Evolutionary conservation across 257 asterid species (phyloP).

Genomic region (Verbascum thapsus): DNA sequence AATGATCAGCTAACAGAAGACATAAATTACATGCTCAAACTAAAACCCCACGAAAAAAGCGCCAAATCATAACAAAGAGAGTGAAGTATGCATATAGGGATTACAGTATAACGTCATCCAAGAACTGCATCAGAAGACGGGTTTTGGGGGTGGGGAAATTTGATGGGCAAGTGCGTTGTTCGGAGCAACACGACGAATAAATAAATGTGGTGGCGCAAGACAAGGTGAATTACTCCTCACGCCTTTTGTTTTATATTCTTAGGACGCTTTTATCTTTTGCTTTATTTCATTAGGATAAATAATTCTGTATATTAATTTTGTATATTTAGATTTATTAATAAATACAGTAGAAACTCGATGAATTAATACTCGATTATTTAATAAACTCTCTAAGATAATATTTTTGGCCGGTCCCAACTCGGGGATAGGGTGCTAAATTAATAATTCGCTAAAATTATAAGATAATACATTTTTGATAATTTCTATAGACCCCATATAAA

Average conservation of each 20-base stretch:
- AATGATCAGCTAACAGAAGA: not conserved
- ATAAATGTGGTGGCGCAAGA: not conserved
- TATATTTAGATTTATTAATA: too few species aligned
- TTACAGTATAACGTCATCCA: slow-evolving; percentile 5
- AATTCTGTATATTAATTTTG: too few species aligned
- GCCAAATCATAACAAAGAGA: not conserved
- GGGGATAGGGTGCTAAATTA: too few species aligned
- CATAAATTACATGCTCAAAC: not conserved
- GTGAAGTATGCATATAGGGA: not conserved
- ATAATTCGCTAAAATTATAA: too few species aligned
- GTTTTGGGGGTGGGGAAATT: not conserved
- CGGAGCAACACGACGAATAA: not conserved
- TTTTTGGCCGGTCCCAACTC: too few species aligned
- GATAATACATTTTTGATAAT: too few species aligned
- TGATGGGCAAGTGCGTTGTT: not conserved
- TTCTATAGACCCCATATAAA: too few species aligned
- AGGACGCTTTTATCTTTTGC: not conserved
- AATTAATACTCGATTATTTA: too few species aligned
- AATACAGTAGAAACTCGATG: too few species aligned
- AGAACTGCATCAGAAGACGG: not conserved
- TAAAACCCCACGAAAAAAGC: not conserved
- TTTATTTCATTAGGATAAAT: not conserved
- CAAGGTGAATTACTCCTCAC: not conserved
- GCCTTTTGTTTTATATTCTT: not conserved
- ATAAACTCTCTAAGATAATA: too few species aligned